Conservation (phyloP, 495 filamentous ascomycete genomes). For the Hypoxylon trugodes region DNA sequence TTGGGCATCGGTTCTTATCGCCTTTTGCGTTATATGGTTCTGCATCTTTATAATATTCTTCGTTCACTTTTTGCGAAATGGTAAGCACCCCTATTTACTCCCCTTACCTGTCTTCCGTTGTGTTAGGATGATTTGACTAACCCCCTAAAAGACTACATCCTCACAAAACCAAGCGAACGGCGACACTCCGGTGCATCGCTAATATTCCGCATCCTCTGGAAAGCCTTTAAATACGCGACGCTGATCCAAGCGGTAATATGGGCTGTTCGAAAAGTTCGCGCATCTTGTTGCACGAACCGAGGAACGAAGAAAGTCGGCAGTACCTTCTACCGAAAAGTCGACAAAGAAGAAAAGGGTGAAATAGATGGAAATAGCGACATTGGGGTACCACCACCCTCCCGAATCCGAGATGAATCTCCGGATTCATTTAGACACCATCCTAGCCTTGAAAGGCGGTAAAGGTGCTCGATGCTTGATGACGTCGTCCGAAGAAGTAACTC, state of each 20-base stretch:
- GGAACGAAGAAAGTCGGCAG: conserved; percentile 25
- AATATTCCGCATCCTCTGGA: conserved; percentile 9
- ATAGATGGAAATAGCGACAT: neutral
- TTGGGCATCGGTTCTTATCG: conserved; percentile 21
- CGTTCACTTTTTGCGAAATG: conserved; percentile 7
- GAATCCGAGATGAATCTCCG: neutral
- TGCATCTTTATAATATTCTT: conserved; percentile 11
- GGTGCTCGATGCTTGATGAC: too few relatives aligned
- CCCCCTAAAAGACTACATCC: neutral
- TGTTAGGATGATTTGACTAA: neutral
- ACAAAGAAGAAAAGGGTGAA: conserved; percentile 14
- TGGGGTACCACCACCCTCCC: neutral
- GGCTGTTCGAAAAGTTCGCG: conserved; percentile 8
- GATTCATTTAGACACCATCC: too few relatives aligned
- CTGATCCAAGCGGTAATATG: conserved; percentile 16
- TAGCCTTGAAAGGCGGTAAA: too few relatives aligned
- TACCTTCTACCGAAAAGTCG: conserved; percentile 23
- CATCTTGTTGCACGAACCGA: neutral
- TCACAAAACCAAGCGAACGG: neutral
- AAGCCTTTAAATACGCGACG: conserved; percentile 21
- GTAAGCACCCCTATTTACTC: neutral
- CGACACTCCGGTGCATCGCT: neutral
- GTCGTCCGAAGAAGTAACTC: too few relatives aligned
- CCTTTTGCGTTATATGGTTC: conserved; percentile 11
- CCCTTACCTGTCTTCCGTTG: neutral